A percentile compares a stretch with the other conserved stretches of the same genome.
phyloP scores from a whole-genome alignment of 345 rosid genomes.

The Crucihimalaya himalaica region DNA sequence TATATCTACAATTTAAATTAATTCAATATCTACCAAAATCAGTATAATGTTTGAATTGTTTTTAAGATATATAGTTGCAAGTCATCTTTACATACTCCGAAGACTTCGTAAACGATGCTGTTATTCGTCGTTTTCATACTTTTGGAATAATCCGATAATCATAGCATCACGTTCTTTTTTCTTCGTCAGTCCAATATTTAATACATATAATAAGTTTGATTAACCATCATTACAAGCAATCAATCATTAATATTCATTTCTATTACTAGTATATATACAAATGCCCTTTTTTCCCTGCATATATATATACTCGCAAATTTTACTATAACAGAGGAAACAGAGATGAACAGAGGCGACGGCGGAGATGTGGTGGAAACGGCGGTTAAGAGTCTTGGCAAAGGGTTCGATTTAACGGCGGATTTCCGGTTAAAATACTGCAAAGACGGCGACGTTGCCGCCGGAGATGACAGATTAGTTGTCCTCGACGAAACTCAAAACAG shows the following conservation, averaged over 20 bases:
- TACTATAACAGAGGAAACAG: slow-evolving; percentile 18
- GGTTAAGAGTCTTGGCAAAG: slow-evolving; percentile 74
- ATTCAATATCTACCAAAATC: background rate
- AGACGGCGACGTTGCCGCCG: slow-evolving; percentile 48
- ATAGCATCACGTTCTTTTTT: slow-evolving; percentile 5
- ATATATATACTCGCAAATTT: too few relatives aligned
- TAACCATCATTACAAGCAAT: slow-evolving; percentile 26
- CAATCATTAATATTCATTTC: background rate
- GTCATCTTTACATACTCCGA: background rate
- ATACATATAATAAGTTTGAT: slow-evolving; percentile 14
- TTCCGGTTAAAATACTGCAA: slow-evolving; percentile 79
- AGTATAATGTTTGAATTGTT: too few relatives aligned
- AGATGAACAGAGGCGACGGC: slow-evolving; percentile 28
- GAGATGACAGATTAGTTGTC: slow-evolving; percentile 57
- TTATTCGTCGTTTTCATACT: slow-evolving; percentile 33
- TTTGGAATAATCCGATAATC: slow-evolving; percentile 6
- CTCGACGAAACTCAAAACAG: slow-evolving; percentile 55
- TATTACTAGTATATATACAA: background rate
- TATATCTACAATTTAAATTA: background rate
- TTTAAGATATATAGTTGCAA: background rate
- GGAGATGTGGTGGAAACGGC: slow-evolving; percentile 57
- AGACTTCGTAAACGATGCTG: slow-evolving; percentile 36
- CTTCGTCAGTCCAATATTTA: slow-evolving; percentile 4
- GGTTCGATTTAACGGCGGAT: slow-evolving; percentile 84
- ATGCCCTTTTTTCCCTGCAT: background rate